A percentile compares a stretch with the other conserved stretches of the same genome.
Evolutionary conservation across 129 eudicot genomes (phyloP).

Genomic region (Flaveria bidentis): DNA sequence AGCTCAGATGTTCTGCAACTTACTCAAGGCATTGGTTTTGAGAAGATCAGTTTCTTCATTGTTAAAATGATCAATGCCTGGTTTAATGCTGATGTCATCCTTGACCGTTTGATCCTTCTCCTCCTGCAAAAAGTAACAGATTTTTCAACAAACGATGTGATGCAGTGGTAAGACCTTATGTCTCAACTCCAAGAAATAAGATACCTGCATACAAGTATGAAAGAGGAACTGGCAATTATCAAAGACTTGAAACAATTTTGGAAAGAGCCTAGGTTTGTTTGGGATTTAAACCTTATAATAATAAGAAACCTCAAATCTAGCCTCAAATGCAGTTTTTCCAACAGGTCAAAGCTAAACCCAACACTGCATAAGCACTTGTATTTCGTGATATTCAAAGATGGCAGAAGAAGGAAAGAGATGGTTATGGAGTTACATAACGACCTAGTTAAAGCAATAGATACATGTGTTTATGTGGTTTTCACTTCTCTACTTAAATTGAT

Average conservation of each 20-base stretch:
- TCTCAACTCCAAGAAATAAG: background rate
- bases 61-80: slow-evolving; percentile 74
- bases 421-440: no score
- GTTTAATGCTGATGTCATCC: slow-evolving; percentile 32
- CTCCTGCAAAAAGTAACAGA: slow-evolving; percentile 43
- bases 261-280: background rate
- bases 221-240: background rate
- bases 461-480: no score
- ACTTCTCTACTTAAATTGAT: background rate
- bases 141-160: background rate
- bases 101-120: slow-evolving; percentile 32
- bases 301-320: no score
- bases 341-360: no score
- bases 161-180: background rate
- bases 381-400: no score
- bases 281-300: no score
- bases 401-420: no score
- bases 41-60: slow-evolving; percentile 67
- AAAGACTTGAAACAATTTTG: background rate
- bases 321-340: background rate
- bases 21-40: slow-evolving; percentile 79
- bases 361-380: no score
- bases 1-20: slow-evolving; percentile 19
- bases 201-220: background rate
- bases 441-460: no score